Percentiles rank a stretch among this genome's conserved stretches.
Evolutionary conservation across 768 basidiomycete species (phyloP).

Genomic region (Suillus brevipes): DNA sequence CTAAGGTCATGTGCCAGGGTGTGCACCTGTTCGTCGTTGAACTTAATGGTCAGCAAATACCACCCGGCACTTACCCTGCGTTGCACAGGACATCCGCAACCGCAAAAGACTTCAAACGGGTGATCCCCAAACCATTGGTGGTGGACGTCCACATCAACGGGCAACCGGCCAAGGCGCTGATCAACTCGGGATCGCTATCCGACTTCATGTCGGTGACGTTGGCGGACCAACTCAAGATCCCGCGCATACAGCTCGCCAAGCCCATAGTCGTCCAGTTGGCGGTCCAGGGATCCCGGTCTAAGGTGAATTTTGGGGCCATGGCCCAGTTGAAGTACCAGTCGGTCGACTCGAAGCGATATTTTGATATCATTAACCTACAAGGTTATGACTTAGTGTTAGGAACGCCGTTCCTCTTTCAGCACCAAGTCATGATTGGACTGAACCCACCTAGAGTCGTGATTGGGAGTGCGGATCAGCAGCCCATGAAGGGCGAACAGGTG

Average conservation of each 20-base stretch:
- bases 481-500: background rate
- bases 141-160: too few species aligned
- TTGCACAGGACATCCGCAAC: too few species aligned
- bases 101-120: too few species aligned
- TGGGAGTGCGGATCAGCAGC: accelerated
- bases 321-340: background rate
- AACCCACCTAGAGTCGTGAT: background rate
- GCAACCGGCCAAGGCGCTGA: too few species aligned
- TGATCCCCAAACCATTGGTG: too few species aligned
- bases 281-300: background rate
- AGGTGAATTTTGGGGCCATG: background rate
- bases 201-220: too few species aligned
- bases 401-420: background rate
- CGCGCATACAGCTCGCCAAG: background rate
- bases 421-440: accelerated
- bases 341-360: accelerated
- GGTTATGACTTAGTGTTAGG: background rate
- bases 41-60: too few species aligned
- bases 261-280: background rate
- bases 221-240: too few species aligned
- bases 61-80: too few species aligned
- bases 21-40: too few species aligned
- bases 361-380: background rate
- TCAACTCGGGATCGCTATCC: too few species aligned
- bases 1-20: too few species aligned